Evolutionary conservation across 805 yeast genomes (phyloP).

Genomic region (Kregervanrija delftensis): DNA sequence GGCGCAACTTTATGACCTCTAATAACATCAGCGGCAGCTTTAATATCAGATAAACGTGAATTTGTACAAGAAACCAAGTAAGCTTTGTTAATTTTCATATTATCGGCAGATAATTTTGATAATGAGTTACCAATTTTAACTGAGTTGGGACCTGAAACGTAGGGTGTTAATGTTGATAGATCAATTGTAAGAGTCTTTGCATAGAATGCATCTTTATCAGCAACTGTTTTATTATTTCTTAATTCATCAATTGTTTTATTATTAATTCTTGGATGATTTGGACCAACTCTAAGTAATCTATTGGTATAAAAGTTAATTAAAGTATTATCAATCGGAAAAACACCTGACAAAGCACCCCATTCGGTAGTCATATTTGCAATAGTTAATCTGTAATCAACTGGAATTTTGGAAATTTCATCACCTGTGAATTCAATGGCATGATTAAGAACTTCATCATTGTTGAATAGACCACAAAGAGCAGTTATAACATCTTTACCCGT

Average conservation of each 20-base stretch:
- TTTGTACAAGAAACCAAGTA: slow-evolving; percentile 97
- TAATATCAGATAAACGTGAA: slow-evolving; percentile 85
- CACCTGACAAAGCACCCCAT: slow-evolving; percentile 97
- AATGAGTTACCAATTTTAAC: slow-evolving; percentile 85
- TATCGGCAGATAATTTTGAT: slow-evolving; percentile 61
- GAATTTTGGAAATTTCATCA: slow-evolving; percentile 59
- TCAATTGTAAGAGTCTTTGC: slow-evolving; percentile 86
- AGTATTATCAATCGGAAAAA: slow-evolving; percentile 90
- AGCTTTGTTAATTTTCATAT: slow-evolving; percentile 84
- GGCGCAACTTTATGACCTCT: slow-evolving; percentile 76
- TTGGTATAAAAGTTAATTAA: slow-evolving; percentile 71
- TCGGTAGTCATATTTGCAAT: slow-evolving; percentile 98
- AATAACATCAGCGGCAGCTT: slow-evolving; percentile 89
- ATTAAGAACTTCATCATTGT: slow-evolving; percentile 85
- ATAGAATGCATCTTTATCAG: slow-evolving; percentile 77
- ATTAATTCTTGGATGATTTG: slow-evolving; percentile 77
- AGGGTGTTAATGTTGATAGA: slow-evolving; percentile 74
- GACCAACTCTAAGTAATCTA: slow-evolving; percentile 39
- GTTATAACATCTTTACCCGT: slow-evolving; percentile 97
- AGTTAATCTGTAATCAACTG: slow-evolving; percentile 81
- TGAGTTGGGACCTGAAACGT: slow-evolving; percentile 94
- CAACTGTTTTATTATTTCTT: slow-evolving; percentile 31
- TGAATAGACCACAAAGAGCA: slow-evolving; percentile 88
- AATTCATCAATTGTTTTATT: slow-evolving; percentile 48
- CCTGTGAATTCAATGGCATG: slow-evolving; percentile 94